Evolutionary conservation across 768 basidiomycete species (phyloP).

Genomic region (Lactarius quietus): DNA sequence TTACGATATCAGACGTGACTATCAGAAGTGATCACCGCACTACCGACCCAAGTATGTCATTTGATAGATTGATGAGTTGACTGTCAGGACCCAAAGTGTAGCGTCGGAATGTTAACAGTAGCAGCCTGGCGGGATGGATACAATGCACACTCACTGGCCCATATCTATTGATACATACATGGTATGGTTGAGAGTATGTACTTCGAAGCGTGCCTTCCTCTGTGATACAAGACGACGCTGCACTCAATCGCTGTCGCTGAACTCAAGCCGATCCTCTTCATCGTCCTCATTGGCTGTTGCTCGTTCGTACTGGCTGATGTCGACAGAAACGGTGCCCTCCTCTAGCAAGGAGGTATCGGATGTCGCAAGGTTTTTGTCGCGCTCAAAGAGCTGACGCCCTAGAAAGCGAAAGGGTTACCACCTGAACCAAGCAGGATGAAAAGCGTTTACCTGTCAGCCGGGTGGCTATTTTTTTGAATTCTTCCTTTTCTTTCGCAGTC

Average conservation of each 20-base stretch:
- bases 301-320: slow-evolving; percentile 85
- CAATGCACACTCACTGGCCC: slow-evolving; percentile 21
- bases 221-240: background rate
- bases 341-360: slow-evolving; percentile 81
- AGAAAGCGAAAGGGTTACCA: slow-evolving; percentile 10
- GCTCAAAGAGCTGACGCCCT: slow-evolving; percentile 94
- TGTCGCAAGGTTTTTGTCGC: slow-evolving; percentile 59
- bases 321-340: slow-evolving; percentile 84
- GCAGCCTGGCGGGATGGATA: slow-evolving; percentile 31
- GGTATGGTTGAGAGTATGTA: slow-evolving; percentile 13
- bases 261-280: slow-evolving; percentile 59
- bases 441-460: slow-evolving; percentile 64
- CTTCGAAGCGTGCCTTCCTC: slow-evolving; percentile 7
- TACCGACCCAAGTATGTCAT: slow-evolving; percentile 36
- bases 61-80: slow-evolving; percentile 48
- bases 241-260: slow-evolving; percentile 83
- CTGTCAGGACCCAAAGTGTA: slow-evolving; percentile 45
- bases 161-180: slow-evolving; percentile 7
- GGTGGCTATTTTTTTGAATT: slow-evolving; percentile 59
- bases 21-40: slow-evolving; percentile 40
- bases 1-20: no score
- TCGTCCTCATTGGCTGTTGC: slow-evolving; percentile 54
- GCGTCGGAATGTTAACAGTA: slow-evolving; percentile 53
- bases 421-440: slow-evolving; percentile 3
- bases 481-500: slow-evolving; percentile 81